Conservation (phyloP, 148 eudicot genomes). For the Cornus suecica region DNA sequence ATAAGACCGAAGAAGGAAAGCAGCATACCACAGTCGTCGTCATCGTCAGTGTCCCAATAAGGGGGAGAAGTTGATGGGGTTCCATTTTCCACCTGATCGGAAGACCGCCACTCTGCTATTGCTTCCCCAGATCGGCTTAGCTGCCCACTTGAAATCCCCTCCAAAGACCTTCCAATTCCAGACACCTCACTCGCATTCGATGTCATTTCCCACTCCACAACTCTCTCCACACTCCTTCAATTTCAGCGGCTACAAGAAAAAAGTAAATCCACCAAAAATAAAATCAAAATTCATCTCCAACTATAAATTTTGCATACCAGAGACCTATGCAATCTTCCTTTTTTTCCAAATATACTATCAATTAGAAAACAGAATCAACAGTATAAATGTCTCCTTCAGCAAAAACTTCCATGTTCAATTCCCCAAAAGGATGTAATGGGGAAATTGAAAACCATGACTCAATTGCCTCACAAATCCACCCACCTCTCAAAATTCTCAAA, state of each 20-base stretch:
- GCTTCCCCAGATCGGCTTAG: constrained; percentile 68
- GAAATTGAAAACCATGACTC: neutral
- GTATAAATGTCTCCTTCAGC: constrained; percentile 1
- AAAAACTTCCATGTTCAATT: neutral
- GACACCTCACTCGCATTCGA: constrained; percentile 49
- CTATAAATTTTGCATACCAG: neutral
- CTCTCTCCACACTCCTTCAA: constrained; percentile 28
- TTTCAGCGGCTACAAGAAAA: constrained; percentile 35
- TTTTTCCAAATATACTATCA: neutral
- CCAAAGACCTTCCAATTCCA: constrained; percentile 54
- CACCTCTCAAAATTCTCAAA: constrained; percentile 2
- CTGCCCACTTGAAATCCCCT: constrained; percentile 56
- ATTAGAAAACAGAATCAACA: neutral
- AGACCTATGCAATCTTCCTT: neutral
- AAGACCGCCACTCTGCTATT: constrained; percentile 81
- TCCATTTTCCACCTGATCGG: constrained; percentile 81
- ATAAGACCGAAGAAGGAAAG: constrained; percentile 3
- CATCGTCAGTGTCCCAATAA: constrained; percentile 87
- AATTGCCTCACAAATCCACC: constrained; percentile 1
- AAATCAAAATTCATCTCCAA: neutral
- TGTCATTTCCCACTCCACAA: constrained; percentile 56
- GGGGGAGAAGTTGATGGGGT: constrained; percentile 89
- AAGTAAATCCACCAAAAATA: neutral
- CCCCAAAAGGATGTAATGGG: neutral
- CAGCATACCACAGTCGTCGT: constrained; percentile 55